Conservation (phyloP, 2,329 filamentous ascomycete genomes). For the Peltaster fructicola region DNA sequence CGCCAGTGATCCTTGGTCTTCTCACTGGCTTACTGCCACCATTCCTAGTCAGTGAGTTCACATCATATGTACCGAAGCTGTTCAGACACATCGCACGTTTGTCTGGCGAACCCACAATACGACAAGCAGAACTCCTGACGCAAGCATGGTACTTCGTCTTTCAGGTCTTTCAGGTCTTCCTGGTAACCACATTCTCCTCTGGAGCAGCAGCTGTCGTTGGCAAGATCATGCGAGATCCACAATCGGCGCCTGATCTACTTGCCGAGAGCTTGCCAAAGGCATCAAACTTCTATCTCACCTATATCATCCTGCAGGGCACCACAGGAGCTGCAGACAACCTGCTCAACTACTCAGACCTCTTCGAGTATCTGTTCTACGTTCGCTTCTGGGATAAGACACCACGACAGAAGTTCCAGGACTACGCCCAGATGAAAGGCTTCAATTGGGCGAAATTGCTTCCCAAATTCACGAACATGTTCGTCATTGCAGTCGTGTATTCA, state of each 20-base stretch:
- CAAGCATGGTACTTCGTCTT: slow-evolving; percentile 24
- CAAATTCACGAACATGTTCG: slow-evolving; percentile 28
- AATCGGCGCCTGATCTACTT: slow-evolving; percentile 16
- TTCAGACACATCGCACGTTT: slow-evolving; percentile 19
- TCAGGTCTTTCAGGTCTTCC: slow-evolving; percentile 25
- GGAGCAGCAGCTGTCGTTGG: slow-evolving; percentile 18
- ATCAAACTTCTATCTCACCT: slow-evolving; percentile 25
- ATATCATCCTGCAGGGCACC: slow-evolving; percentile 23
- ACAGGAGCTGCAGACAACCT: slow-evolving; percentile 15
- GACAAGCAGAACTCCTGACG: slow-evolving; percentile 26
- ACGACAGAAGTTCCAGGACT: slow-evolving; percentile 28
- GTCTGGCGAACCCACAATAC: slow-evolving; percentile 22
- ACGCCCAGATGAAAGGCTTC: slow-evolving; percentile 25
- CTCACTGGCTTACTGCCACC: slow-evolving; percentile 18
- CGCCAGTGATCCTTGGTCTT: slow-evolving; percentile 14
- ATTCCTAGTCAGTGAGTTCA: slow-evolving; percentile 16
- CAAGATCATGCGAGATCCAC: slow-evolving; percentile 18
- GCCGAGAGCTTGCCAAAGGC: slow-evolving; percentile 21
- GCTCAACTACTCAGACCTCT: slow-evolving; percentile 17
- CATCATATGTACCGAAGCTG: slow-evolving; percentile 19
- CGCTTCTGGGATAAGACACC: slow-evolving; percentile 24
- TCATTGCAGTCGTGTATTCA: slow-evolving; percentile 29
- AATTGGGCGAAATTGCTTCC: slow-evolving; percentile 29
- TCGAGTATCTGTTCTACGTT: slow-evolving; percentile 17
- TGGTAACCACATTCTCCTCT: slow-evolving; percentile 23